Conservation (phyloP, 345 rosid genomes). For the Salix exigua region DNA sequence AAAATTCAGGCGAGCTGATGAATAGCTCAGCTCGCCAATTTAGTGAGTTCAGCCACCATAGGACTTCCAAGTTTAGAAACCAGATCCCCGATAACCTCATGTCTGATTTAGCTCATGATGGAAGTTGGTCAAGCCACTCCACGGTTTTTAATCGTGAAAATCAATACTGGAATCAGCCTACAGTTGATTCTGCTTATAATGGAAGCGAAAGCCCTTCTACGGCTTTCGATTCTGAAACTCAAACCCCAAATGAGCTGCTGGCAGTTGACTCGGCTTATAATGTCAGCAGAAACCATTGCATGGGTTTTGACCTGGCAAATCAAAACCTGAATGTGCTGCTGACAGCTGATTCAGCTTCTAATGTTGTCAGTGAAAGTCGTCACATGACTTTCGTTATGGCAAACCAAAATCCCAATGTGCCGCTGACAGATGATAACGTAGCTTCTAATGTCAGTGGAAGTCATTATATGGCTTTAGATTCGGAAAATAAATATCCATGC, state of each 20-base stretch:
- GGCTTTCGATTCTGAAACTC: background rate
- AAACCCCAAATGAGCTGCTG: background rate
- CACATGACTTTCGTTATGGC: background rate
- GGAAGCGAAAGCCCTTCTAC: background rate
- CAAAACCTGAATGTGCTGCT: background rate
- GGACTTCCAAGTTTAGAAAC: background rate
- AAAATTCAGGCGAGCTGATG: background rate
- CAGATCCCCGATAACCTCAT: background rate
- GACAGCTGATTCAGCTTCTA: too few relatives aligned
- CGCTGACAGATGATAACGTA: too few relatives aligned
- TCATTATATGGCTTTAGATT: background rate
- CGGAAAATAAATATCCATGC: background rate
- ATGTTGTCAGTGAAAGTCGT: too few relatives aligned
- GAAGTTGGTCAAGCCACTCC: background rate
- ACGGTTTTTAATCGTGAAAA: background rate
- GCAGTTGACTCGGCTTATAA: background rate
- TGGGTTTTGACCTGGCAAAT: background rate
- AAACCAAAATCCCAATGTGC: background rate
- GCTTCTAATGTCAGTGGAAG: too few relatives aligned
- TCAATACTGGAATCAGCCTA: background rate
- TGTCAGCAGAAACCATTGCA: background rate
- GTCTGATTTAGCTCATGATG: background rate
- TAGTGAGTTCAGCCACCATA: background rate
- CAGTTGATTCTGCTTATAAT: background rate
- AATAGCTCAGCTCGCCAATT: background rate